A percentile compares a stretch with the other conserved stretches of the same genome.
Conservation (phyloP, 768 basidiomycete genomes). For the Tylopilus sp. region DNA sequence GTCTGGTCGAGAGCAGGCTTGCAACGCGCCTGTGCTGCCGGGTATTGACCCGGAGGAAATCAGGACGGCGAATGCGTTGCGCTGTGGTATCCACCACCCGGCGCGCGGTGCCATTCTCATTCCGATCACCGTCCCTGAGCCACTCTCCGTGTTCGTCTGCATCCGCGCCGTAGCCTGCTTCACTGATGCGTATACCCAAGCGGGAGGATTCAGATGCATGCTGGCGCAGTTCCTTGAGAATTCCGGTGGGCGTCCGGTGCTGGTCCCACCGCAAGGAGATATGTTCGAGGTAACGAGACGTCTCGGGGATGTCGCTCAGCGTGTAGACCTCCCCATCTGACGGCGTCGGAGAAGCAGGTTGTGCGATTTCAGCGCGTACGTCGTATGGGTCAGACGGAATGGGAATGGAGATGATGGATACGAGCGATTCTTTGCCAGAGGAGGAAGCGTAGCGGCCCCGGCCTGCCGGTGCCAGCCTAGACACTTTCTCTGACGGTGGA, state of each 20-base stretch:
- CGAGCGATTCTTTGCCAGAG: conserved; percentile 12
- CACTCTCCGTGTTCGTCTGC: conserved; percentile 5
- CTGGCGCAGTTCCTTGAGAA: too few species aligned
- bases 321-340: conserved; percentile 7
- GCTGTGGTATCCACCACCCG: not conserved
- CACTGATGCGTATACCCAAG: too few species aligned
- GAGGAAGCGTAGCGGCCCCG: conserved; percentile 1
- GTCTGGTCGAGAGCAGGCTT: conserved; percentile 22
- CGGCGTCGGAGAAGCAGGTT: conserved; percentile 16
- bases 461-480: not conserved
- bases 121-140: not conserved
- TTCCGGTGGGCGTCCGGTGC: not conserved
- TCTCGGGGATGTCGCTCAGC: conserved; percentile 9
- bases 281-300: conserved; percentile 12
- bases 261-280: not conserved
- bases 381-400: conserved; percentile 14
- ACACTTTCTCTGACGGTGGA: conserved; percentile 13
- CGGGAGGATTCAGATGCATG: too few species aligned
- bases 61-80: conserved; percentile 7
- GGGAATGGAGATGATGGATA: conserved; percentile 10
- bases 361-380: conserved; percentile 18
- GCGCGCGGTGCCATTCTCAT: not conserved
- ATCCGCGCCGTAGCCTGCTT: conserved; percentile 27
- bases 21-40: conserved; percentile 23
- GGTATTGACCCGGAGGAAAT: conserved; percentile 23